Evolutionary conservation across 352 stramenopile species (phyloP).

Genomic region (Globisporangium nagaii): DNA sequence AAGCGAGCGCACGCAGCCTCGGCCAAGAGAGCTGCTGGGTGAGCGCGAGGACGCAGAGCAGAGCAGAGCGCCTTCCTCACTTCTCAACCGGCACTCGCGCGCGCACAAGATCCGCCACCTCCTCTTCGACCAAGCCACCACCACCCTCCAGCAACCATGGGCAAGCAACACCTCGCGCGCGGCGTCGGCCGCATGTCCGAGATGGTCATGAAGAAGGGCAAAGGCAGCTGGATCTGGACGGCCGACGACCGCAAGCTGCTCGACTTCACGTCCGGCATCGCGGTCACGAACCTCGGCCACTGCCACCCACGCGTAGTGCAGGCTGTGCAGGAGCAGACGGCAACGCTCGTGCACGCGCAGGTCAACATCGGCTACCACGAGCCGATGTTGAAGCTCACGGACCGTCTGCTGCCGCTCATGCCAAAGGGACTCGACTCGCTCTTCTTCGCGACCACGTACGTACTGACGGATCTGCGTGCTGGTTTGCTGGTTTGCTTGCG

Average conservation of each 20-base stretch:
- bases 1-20: not conserved
- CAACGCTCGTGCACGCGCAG: conserved; percentile 86
- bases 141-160: conserved; percentile 25
- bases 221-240: conserved; percentile 86
- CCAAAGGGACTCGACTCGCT: conserved; percentile 83
- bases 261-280: conserved; percentile 93
- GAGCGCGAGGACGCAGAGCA: no score
- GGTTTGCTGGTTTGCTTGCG: not conserved
- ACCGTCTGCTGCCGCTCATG: conserved; percentile 72
- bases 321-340: conserved; percentile 88
- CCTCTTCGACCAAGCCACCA: not conserved
- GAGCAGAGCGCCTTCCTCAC: conserved; percentile 13
- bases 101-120: conserved; percentile 13
- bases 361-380: conserved; percentile 92
- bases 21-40: no score
- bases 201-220: conserved; percentile 77
- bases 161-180: conserved; percentile 65
- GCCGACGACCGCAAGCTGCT: conserved; percentile 83
- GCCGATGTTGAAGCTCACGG: conserved; percentile 87
- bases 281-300: conserved; percentile 90
- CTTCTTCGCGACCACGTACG: conserved; percentile 82
- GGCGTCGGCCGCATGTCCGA: conserved; percentile 83
- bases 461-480: not conserved
- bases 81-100: conserved; percentile 18
- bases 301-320: conserved; percentile 89